A percentile compares a stretch with the other conserved stretches of the same genome.
Conservation (phyloP, 2,329 filamentous ascomycete genomes). For the Metarhizium humberi region DNA sequence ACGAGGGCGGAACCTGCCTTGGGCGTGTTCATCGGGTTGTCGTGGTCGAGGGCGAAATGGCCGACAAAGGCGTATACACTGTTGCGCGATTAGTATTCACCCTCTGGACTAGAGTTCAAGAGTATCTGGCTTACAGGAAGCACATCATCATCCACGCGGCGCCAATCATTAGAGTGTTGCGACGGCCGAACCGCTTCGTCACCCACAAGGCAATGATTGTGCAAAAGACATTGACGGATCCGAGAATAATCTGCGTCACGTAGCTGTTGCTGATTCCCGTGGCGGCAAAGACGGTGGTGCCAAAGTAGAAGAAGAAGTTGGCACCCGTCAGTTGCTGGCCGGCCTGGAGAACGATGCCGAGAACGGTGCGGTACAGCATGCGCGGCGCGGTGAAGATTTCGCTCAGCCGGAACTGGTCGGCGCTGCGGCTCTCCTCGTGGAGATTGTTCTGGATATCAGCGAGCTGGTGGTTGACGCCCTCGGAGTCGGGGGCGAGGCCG, state of each 20-base stretch:
- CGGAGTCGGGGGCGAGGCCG: conserved; percentile 28
- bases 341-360: conserved; percentile 54
- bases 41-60: conserved; percentile 31
- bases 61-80: conserved; percentile 40
- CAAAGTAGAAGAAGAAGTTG: conserved; percentile 62
- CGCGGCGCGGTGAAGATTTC: conserved; percentile 60
- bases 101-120: no score
- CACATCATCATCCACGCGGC: conserved; percentile 51
- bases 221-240: conserved; percentile 56
- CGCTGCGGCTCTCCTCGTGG: conserved; percentile 33
- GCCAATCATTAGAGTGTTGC: conserved; percentile 53
- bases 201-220: conserved; percentile 58
- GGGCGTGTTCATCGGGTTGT: conserved; percentile 33
- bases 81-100: background rate
- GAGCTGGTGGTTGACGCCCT: conserved; percentile 36
- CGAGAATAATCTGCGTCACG: conserved; percentile 58
- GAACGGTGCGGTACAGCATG: conserved; percentile 54
- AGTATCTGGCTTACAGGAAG: conserved; percentile 25
- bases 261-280: conserved; percentile 58
- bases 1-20: conserved; percentile 51
- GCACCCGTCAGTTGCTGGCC: conserved; percentile 61
- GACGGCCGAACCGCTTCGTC: conserved; percentile 55
- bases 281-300: conserved; percentile 55
- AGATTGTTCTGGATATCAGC: conserved; percentile 42
- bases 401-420: conserved; percentile 37